These are phyloP conservation scores for Triangularia verruculosa DNA, from an alignment of 2,329 filamentous ascomycete genomes.

Conservation along the genomic window DNA sequence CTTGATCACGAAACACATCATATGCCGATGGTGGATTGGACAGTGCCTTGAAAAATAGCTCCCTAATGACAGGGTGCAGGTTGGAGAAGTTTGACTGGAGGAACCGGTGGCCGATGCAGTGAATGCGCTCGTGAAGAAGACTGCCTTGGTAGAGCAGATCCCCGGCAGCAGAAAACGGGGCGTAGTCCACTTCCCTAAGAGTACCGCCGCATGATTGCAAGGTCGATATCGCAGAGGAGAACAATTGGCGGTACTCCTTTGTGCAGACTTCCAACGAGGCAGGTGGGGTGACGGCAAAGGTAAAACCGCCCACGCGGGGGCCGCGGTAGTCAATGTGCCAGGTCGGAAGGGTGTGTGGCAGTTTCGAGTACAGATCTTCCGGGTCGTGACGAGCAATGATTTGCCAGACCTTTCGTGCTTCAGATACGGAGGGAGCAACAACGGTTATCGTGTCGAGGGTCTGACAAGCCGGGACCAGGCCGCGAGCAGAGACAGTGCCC, in stretches of 20 bases:
- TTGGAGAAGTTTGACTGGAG: slow-evolving; percentile 35
- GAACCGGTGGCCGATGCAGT: slow-evolving; percentile 38
- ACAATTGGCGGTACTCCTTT: slow-evolving; percentile 38
- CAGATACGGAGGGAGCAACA: slow-evolving; percentile 44
- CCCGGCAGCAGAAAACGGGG: slow-evolving; percentile 46
- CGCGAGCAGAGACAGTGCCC: slow-evolving; percentile 46
- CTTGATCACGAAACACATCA: slow-evolving; percentile 48
- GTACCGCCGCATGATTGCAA: slow-evolving; percentile 39
- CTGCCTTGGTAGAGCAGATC: slow-evolving; percentile 51
- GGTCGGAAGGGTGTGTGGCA: slow-evolving; percentile 28
- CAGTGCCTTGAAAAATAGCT: slow-evolving; percentile 42
- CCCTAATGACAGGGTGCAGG: slow-evolving; percentile 48
- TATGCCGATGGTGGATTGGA: slow-evolving; percentile 40
- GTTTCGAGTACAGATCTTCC: slow-evolving; percentile 49
- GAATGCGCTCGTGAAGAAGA: slow-evolving; percentile 50
- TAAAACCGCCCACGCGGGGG: slow-evolving; percentile 34
- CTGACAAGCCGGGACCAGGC: slow-evolving; percentile 51
- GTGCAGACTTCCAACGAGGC: slow-evolving; percentile 38
- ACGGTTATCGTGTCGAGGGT: slow-evolving; percentile 53
- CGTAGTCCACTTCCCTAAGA: slow-evolving; percentile 41
- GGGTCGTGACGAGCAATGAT: slow-evolving; percentile 43
- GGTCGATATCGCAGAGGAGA: slow-evolving; percentile 37
- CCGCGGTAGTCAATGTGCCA: slow-evolving; percentile 27
- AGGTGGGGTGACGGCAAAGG: slow-evolving; percentile 46
- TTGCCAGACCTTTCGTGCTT: slow-evolving; percentile 49